Percentiles rank a stretch among this genome's conserved stretches.
Evolutionary conservation across 805 yeast species (phyloP).

Genomic region (Schizosaccharomyces japonicus): DNA sequence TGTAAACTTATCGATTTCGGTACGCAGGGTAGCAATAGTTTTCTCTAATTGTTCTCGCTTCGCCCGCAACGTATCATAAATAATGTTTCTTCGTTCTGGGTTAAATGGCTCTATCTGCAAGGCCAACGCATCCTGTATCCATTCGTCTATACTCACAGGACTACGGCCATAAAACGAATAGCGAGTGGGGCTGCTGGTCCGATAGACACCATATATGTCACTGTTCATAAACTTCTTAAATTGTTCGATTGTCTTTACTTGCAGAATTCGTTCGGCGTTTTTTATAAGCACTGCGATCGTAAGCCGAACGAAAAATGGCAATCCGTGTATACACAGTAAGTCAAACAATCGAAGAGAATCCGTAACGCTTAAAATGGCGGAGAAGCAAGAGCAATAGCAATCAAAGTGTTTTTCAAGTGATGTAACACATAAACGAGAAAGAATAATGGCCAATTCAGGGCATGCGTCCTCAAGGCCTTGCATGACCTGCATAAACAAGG

Average conservation of each 20-base stretch:
- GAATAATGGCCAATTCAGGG: not conserved
- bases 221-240: not conserved
- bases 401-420: not conserved
- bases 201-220: not conserved
- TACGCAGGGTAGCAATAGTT: no score
- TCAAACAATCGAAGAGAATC: not conserved
- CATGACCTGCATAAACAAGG: not conserved
- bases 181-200: not conserved
- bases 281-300: not conserved
- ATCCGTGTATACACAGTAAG: not conserved
- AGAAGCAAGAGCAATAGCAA: not conserved
- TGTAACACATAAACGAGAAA: not conserved
- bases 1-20: no score
- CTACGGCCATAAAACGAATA: not conserved
- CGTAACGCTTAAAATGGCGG: not conserved
- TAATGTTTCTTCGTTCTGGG: no score
- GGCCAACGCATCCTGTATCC: not conserved
- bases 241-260: not conserved
- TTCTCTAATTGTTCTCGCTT: no score
- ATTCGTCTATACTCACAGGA: not conserved
- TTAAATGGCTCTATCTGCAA: not conserved
- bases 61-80: no score
- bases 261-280: not conserved
- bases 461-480: not conserved
- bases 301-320: not conserved